These are phyloP conservation scores for Arctostaphylos glauca DNA, from an alignment of 148 eudicot genomes.

Conservation along the genomic window DNA sequence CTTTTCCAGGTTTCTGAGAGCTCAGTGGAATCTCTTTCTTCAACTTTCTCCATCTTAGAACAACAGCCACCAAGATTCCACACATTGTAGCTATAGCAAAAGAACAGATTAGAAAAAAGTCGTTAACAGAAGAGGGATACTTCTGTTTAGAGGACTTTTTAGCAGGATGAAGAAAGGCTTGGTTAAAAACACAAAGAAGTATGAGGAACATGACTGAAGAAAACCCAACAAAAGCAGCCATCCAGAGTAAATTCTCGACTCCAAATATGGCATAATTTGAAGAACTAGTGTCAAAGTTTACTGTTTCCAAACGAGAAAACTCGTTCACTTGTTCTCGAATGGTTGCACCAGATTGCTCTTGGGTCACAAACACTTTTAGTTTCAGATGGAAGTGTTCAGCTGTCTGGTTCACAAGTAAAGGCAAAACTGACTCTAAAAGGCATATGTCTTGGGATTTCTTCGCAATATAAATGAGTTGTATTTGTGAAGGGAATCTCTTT, in stretches of 20 bases:
- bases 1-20: constrained; percentile 23
- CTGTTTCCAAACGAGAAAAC: constrained; percentile 29
- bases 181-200: constrained; percentile 47
- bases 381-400: constrained; percentile 36
- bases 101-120: constrained; percentile 9
- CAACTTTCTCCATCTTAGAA: constrained; percentile 37
- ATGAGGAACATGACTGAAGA: constrained; percentile 50
- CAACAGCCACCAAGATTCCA: constrained; percentile 26
- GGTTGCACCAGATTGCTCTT: constrained; percentile 34
- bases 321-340: constrained; percentile 44
- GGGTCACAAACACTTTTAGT: constrained; percentile 64
- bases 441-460: constrained; percentile 58
- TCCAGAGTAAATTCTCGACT: constrained; percentile 35
- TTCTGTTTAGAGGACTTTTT: constrained; percentile 35
- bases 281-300: constrained; percentile 28
- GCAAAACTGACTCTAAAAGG: constrained; percentile 48
- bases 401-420: constrained; percentile 35
- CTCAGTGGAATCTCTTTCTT: constrained; percentile 25
- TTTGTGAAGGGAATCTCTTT: constrained; percentile 31
- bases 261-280: constrained; percentile 40
- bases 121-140: constrained; percentile 37
- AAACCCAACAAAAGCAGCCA: constrained; percentile 39
- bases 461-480: constrained; percentile 56
- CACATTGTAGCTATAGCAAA: constrained; percentile 28
- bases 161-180: constrained; percentile 27